A percentile compares a stretch with the other conserved stretches of the same genome.
Conservation (phyloP, 306 rosid species). For the Potentilla sterilis region DNA sequence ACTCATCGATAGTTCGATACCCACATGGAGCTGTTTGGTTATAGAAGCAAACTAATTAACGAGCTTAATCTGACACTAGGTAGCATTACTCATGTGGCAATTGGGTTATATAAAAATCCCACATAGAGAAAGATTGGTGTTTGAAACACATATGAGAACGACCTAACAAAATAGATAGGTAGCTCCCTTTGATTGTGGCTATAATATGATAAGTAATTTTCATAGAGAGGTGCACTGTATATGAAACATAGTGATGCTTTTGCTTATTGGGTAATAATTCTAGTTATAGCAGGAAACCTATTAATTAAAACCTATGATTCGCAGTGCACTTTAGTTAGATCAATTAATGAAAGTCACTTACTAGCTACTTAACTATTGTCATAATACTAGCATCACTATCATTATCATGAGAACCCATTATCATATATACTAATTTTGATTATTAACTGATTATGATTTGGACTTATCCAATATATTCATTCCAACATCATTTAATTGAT, state of each 20-base stretch:
- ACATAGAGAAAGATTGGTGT: neutral
- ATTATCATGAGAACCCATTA: too few species aligned
- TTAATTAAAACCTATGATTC: neutral
- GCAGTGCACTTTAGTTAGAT: neutral
- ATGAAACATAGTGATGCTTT: neutral
- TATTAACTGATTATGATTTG: neutral
- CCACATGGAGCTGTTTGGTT: neutral
- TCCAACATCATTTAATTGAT: too few species aligned
- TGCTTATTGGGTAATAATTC: slow-evolving; percentile 5
- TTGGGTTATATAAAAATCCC: neutral
- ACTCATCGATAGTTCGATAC: neutral
- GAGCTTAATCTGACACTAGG: neutral
- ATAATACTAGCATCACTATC: neutral
- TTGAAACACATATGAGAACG: neutral
- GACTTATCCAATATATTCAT: neutral
- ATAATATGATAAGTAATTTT: neutral
- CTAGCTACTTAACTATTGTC: neutral
- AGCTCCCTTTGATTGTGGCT: neutral
- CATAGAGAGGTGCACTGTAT: neutral
- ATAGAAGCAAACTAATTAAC: neutral
- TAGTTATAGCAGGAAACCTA: neutral
- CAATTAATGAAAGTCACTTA: neutral
- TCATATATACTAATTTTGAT: neutral
- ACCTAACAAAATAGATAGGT: neutral
- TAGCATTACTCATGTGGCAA: neutral